Evolutionary conservation across 2,329 filamentous ascomycete species (phyloP), one percentile per base, ranked within the genome.

Genomic region (Colletotrichum zoysiae): DNA sequence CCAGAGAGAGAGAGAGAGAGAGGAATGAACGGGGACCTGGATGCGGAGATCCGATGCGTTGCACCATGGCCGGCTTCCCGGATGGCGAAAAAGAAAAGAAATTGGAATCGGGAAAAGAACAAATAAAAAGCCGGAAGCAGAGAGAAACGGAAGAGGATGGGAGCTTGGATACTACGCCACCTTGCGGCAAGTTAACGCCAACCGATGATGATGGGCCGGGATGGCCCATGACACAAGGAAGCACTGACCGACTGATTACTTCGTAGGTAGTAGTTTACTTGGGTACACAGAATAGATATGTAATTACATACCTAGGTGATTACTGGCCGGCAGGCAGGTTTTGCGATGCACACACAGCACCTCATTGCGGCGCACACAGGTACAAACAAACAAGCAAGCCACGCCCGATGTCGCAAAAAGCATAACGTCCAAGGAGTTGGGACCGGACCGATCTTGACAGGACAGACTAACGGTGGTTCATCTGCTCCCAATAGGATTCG

Each of bases 171-270:
- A 38, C 23, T 18, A 20, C 30, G 20, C 44, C 33, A 62, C 35
- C 42, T 40, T 6, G 53, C 65, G 65, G 40, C 58, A 69, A 40
- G 69, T 55, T 53, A 48, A 64, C 53, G 59, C 63, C 69, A 69
- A 69, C 58, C 58, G 59, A 69, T 42, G 65, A 69, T 71, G 59
- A 64, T 53, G 69, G 69, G 42, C 69, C 44, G 65, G 50, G 33
- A 20, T 40, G 55, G 11, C 12, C 30, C 30, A n/a, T 46, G 42
- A 38, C 42, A 61, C 33, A 51, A 26, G 23, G 53, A 42, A 55
- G 35, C 50, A 4, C 14, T 55, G 56, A 46, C 23, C 26, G 35
- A 42, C 23, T 44, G 11, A 65, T 18, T 26, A 26, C 2, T n/a
- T 30, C 2, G 30, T 30, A 5, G 30, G 30, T 30, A 30, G 6